Evolutionary conservation across 768 basidiomycete genomes (phyloP).

Genomic region (Rhodosporidiobolus sp.): DNA sequence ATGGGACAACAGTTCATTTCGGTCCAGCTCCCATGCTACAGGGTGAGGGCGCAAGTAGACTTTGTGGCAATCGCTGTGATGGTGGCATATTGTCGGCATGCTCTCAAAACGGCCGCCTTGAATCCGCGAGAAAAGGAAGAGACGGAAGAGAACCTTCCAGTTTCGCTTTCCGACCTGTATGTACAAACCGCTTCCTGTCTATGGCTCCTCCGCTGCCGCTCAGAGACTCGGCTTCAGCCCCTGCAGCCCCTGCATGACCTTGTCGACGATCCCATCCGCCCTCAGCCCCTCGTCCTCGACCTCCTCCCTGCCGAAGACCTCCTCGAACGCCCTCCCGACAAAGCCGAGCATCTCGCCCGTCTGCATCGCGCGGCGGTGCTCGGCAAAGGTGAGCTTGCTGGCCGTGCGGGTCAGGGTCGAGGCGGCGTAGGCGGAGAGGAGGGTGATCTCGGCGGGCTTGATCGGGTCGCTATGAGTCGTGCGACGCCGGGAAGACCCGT

Average conservation of each 20-base stretch:
- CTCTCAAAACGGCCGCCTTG: no score
- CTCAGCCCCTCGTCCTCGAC: conserved; percentile 6
- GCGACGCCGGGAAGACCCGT: not conserved
- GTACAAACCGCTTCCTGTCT: no score
- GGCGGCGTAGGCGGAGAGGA: conserved; percentile 79
- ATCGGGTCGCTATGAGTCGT: conserved; percentile 46
- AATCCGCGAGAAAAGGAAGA: no score
- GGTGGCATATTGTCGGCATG: no score
- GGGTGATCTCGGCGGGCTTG: conserved; percentile 57
- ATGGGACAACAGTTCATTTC: no score
- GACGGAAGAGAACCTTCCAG: no score
- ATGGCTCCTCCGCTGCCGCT: not conserved
- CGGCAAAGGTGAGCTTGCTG: conserved; percentile 69
- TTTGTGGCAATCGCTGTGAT: no score
- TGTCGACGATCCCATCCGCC: not conserved
- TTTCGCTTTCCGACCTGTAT: no score
- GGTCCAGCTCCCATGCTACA: no score
- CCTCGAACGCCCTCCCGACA: conserved; percentile 65
- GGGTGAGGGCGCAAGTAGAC: no score
- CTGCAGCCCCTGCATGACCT: conserved; percentile 1
- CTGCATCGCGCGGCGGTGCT: conserved; percentile 73
- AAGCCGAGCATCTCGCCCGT: conserved; percentile 68
- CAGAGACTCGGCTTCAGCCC: conserved; percentile 18
- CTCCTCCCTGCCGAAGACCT: conserved; percentile 60
- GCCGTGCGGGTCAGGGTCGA: conserved; percentile 84